A percentile compares a stretch with the other conserved stretches of the same genome.
Conservation (phyloP, 371 early-diverging fungal species). For the Blakeslea trispora region DNA sequence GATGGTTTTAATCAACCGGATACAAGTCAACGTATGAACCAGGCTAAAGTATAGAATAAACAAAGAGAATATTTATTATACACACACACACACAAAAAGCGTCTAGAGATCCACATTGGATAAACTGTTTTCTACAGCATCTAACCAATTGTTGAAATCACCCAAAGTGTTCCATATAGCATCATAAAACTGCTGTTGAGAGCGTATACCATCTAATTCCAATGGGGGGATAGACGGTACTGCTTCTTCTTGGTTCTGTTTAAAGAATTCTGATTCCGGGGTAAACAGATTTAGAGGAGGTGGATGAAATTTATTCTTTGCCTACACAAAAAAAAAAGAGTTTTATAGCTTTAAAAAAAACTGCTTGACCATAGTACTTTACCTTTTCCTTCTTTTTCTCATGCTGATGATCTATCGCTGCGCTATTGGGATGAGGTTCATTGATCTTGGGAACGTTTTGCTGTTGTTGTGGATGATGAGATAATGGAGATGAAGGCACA, state of each 20-base stretch:
- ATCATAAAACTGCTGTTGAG: conserved; percentile 31
- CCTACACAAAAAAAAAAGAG: not conserved
- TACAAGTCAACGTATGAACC: not conserved
- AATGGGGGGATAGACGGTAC: conserved; percentile 23
- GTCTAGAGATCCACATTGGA: conserved; percentile 8
- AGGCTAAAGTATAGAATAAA: conserved; percentile 3
- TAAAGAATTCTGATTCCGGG: conserved; percentile 17
- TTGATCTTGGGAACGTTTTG: not conserved
- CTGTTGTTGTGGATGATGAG: not conserved
- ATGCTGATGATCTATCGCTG: not conserved
- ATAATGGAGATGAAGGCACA: not conserved
- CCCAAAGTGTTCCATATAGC: conserved; percentile 29
- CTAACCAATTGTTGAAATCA: conserved; percentile 38
- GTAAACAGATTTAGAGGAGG: conserved; percentile 6
- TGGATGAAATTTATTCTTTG: not conserved
- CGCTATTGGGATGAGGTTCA: conserved; percentile 5
- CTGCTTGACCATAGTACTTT: too few species aligned
- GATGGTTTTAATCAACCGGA: conserved; percentile 1
- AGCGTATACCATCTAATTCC: conserved; percentile 27
- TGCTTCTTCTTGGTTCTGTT: conserved; percentile 7
- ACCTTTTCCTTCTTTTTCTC: too few species aligned
- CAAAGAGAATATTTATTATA: too few species aligned
- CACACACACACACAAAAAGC: too few species aligned
- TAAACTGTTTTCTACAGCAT: conserved; percentile 25
- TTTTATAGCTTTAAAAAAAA: too few species aligned